phyloP scores from a whole-genome alignment of 108 stramenopile genomes.

The Discostella stelligeroides region DNA sequence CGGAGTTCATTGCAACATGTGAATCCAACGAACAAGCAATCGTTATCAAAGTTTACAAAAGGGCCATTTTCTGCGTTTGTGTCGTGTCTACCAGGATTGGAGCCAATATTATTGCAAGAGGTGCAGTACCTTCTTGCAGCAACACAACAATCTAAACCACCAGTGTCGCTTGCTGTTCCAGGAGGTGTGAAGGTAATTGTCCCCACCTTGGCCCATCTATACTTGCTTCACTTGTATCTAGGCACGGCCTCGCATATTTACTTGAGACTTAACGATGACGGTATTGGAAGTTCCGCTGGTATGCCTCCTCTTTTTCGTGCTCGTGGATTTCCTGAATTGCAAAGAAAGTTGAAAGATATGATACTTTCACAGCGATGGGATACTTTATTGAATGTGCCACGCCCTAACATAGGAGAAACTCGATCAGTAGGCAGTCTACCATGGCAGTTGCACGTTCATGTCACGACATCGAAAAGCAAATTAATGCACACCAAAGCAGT shows the following conservation, averaged over 20 bases:
- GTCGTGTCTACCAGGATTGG: constrained; percentile 76
- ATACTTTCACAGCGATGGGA: constrained; percentile 53
- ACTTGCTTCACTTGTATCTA: constrained; percentile 59
- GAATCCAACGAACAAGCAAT: background rate
- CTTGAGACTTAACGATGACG: constrained; percentile 35
- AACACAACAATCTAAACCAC: background rate
- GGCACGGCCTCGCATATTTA: constrained; percentile 72
- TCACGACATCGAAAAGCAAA: constrained; percentile 64
- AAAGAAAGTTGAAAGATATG: constrained; percentile 63
- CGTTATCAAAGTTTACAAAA: constrained; percentile 3
- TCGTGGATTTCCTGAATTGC: constrained; percentile 64
- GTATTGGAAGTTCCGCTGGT: background rate
- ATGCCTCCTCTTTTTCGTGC: constrained; percentile 56
- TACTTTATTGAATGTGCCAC: constrained; percentile 26
- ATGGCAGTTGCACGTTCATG: constrained; percentile 54
- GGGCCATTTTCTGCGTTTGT: constrained; percentile 49
- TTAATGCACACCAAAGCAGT: constrained; percentile 71
- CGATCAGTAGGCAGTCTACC: constrained; percentile 8
- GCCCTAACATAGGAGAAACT: background rate
- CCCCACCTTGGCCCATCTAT: constrained; percentile 41
- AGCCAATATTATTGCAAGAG: constrained; percentile 58
- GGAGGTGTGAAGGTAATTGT: constrained; percentile 47
- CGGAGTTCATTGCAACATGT: background rate
- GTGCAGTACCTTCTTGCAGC: constrained; percentile 43
- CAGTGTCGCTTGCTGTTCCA: background rate